phyloP scores from a whole-genome alignment of 1,284 basidiomycete genomes.

The Pholiota adiposa region DNA sequence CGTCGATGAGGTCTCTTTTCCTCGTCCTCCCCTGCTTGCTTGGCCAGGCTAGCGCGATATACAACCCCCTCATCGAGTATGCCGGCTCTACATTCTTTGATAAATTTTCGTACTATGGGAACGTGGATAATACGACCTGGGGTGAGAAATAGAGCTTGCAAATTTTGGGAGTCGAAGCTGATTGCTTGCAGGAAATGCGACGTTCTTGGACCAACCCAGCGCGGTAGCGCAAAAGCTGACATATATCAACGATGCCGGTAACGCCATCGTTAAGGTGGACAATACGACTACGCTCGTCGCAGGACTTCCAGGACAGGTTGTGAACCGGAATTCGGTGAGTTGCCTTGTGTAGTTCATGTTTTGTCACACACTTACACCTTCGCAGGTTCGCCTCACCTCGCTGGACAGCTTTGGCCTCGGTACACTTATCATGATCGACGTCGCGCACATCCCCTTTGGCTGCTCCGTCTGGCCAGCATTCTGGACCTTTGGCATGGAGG shows the following conservation, averaged over 20 bases:
- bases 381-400: constrained; percentile 59
- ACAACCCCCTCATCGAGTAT: constrained; percentile 52
- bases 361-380: background rate
- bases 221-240: constrained; percentile 50
- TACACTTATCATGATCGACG: constrained; percentile 59
- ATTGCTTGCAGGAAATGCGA: constrained; percentile 49
- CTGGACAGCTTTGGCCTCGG: constrained; percentile 55
- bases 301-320: constrained; percentile 39
- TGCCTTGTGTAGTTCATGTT: background rate
- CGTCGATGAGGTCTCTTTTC: background rate
- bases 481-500: constrained; percentile 54
- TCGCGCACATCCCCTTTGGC: constrained; percentile 61
- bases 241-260: constrained; percentile 55
- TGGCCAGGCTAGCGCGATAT: constrained; percentile 30
- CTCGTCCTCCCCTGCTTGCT: constrained; percentile 8
- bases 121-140: constrained; percentile 63
- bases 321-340: constrained; percentile 58
- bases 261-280: constrained; percentile 65
- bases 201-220: constrained; percentile 47
- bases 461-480: constrained; percentile 69
- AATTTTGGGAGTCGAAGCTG: background rate
- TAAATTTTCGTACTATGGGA: constrained; percentile 61
- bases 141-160: constrained; percentile 42
- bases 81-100: constrained; percentile 60
- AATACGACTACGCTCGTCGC: constrained; percentile 50